Percentiles rank a stretch among this genome's conserved stretches.
phyloP scores from a whole-genome alignment of 2,329 filamentous ascomycete genomes.

The Colletotrichum sp. region DNA sequence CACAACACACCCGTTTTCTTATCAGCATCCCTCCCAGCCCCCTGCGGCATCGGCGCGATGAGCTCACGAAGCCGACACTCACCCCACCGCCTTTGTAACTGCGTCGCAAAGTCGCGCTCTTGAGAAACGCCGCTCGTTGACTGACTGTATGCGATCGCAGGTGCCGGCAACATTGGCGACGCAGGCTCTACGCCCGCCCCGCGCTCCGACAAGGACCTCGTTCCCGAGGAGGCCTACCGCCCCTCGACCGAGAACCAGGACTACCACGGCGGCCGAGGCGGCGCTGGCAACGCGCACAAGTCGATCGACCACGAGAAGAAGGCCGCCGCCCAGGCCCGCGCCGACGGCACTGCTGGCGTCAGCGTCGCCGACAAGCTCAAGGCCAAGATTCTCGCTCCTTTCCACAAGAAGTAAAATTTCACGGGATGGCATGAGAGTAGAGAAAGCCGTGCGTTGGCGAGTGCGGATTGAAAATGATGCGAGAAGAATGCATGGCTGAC shows the following conservation, averaged over 20 bases:
- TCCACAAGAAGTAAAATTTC: conserved; percentile 45
- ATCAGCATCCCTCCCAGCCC: neutral
- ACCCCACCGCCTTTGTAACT: neutral
- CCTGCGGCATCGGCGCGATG: neutral
- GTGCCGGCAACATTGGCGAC: conserved; percentile 64
- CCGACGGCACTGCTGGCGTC: conserved; percentile 30
- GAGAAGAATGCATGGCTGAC: neutral
- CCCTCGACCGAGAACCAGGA: conserved; percentile 51
- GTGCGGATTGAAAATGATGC: neutral
- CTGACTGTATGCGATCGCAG: conserved; percentile 33
- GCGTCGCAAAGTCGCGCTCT: neutral
- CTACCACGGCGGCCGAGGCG: conserved; percentile 64
- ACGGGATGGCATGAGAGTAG: neutral
- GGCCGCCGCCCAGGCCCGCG: conserved; percentile 29
- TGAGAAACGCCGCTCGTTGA: neutral
- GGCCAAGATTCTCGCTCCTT: conserved; percentile 54
- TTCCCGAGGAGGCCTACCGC: conserved; percentile 58
- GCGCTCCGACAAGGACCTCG: conserved; percentile 55
- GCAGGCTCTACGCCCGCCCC: conserved; percentile 37
- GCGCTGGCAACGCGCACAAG: conserved; percentile 56
- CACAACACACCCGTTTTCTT: conserved; percentile 20
- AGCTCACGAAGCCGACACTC: neutral
- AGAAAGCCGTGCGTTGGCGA: neutral
- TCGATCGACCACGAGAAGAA: conserved; percentile 32
- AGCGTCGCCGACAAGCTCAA: conserved; percentile 63